Evolutionary conservation across 768 basidiomycete genomes (phyloP).

Genomic region (Neoboletus subvelutipes): DNA sequence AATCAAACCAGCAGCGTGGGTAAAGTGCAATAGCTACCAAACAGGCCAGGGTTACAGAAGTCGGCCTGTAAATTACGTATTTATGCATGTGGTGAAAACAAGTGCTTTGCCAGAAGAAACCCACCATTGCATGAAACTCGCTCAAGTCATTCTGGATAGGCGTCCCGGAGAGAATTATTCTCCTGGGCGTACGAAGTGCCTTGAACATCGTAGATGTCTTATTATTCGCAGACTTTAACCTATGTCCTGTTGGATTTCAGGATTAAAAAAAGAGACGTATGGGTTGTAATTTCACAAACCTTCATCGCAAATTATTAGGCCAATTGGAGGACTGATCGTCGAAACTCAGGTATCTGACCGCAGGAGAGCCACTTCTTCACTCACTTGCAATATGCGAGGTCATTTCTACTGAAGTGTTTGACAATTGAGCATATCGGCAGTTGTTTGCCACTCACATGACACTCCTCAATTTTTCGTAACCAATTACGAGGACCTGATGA

Average conservation of each 20-base stretch:
- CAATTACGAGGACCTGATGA: slow-evolving; percentile 88
- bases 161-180: slow-evolving; percentile 93
- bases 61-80: slow-evolving; percentile 55
- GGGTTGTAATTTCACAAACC: slow-evolving; percentile 40
- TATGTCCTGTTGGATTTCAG: slow-evolving; percentile 59
- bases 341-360: not conserved
- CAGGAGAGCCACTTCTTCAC: slow-evolving; percentile 18
- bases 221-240: slow-evolving; percentile 87
- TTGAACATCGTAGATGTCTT: slow-evolving; percentile 90
- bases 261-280: not conserved
- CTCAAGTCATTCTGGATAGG: slow-evolving; percentile 96
- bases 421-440: not conserved
- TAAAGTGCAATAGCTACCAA: slow-evolving; percentile 48
- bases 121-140: slow-evolving; percentile 96
- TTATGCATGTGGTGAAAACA: not conserved
- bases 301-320: slow-evolving; percentile 94
- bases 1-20: not conserved
- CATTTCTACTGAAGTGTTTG: slow-evolving; percentile 38
- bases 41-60: slow-evolving; percentile 90
- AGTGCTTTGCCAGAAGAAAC: slow-evolving; percentile 13
- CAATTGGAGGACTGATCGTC: slow-evolving; percentile 75
- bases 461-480: slow-evolving; percentile 86
- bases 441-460: slow-evolving; percentile 59
- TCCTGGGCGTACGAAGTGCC: slow-evolving; percentile 65
- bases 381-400: slow-evolving; percentile 65